Conservation (phyloP, 163 green algal species). For the Scenedesmus sp. region DNA sequence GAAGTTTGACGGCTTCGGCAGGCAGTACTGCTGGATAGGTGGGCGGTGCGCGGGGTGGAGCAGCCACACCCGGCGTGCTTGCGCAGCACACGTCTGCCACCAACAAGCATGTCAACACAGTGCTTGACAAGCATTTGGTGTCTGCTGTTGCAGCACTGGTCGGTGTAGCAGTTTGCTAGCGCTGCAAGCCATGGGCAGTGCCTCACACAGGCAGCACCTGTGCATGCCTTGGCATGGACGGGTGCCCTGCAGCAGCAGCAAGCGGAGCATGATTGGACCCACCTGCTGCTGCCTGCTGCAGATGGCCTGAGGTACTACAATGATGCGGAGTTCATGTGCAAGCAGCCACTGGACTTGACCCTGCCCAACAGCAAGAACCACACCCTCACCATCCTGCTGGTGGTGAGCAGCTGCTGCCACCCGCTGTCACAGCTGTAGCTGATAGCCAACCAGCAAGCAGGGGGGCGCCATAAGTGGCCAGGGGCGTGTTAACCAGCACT, state of each 20-base stretch:
- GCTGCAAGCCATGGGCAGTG: neutral
- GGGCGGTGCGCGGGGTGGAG: neutral
- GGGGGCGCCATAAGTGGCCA: too few relatives aligned
- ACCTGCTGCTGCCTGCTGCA: neutral
- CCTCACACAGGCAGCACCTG: too few relatives aligned
- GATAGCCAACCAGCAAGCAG: too few relatives aligned
- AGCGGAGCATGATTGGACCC: neutral
- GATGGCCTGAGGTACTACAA: slow-evolving; percentile 27
- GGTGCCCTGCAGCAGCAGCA: too few relatives aligned
- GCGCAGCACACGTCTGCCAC: too few relatives aligned
- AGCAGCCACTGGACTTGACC: neutral
- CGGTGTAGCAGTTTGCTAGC: neutral
- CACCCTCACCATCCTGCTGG: slow-evolving; percentile 15
- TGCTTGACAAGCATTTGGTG: too few relatives aligned
- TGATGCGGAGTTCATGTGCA: slow-evolving; percentile 15
- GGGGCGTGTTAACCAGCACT: too few relatives aligned
- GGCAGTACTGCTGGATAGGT: slow-evolving; percentile 21
- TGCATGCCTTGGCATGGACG: too few relatives aligned
- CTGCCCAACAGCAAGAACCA: slow-evolving; percentile 22
- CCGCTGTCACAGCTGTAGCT: neutral
- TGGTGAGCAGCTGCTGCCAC: neutral
- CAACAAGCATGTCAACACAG: too few relatives aligned
- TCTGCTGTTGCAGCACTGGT: neutral
- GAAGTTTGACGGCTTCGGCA: slow-evolving; percentile 13
- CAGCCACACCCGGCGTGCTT: too few relatives aligned